These are phyloP conservation scores for Solanum ahanhuiri DNA, from an alignment of 257 asterid species.

Conservation along the genomic window DNA sequence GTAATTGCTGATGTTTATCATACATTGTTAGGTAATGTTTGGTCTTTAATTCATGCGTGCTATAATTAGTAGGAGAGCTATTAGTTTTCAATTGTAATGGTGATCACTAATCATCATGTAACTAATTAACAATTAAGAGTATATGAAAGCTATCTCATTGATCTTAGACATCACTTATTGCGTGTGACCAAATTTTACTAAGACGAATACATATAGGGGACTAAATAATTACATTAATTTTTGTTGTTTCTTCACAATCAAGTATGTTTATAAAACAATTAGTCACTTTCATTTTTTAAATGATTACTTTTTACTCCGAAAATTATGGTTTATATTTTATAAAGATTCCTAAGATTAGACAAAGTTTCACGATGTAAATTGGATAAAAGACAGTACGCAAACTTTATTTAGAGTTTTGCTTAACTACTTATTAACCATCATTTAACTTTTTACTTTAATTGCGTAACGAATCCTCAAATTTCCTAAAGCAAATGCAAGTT, in stretches of 20 bases:
- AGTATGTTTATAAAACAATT: neutral
- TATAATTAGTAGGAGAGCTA: neutral
- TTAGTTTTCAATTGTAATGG: neutral
- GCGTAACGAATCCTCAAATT: neutral
- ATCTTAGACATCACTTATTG: neutral
- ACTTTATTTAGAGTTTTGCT: neutral
- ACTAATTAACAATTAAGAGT: neutral
- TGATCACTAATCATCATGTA: neutral
- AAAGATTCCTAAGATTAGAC: neutral
- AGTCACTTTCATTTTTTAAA: neutral
- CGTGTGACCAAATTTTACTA: neutral
- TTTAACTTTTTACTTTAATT: neutral
- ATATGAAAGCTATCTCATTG: neutral
- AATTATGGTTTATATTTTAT: neutral
- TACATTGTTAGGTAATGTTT: neutral
- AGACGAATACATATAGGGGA: neutral
- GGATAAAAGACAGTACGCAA: neutral
- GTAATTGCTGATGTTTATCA: neutral
- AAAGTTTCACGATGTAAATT: neutral
- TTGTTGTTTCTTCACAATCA: neutral
- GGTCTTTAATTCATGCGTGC: neutral
- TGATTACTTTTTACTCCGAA: neutral
- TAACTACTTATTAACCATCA: neutral
- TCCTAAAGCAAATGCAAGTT: neutral
- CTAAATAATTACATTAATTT: neutral